Conservation (phyloP, 2,329 filamentous ascomycete species). For the Alternaria conjuncta region DNA sequence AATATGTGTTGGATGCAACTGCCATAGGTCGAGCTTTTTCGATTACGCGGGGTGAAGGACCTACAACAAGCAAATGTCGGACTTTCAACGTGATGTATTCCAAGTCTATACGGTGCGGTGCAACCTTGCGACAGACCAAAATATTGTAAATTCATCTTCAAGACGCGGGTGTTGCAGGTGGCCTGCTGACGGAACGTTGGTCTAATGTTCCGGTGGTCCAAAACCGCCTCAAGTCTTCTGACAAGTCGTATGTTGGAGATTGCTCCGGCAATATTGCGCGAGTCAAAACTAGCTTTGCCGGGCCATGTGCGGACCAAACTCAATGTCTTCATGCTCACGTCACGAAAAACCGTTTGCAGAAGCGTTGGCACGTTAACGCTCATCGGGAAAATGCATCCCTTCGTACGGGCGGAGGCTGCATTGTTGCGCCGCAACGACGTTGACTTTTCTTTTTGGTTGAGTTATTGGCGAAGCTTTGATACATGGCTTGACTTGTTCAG, state of each 20-base stretch:
- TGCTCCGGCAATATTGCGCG: slow-evolving; percentile 13
- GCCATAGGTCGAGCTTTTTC: background rate
- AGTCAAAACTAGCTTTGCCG: slow-evolving; percentile 17
- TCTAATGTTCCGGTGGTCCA: background rate
- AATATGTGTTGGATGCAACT: background rate
- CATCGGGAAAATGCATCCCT: background rate
- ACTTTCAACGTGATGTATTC: background rate
- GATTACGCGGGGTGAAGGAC: background rate
- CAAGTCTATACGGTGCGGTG: background rate
- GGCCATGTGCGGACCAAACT: slow-evolving; percentile 6
- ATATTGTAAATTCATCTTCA: background rate
- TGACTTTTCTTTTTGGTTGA: background rate
- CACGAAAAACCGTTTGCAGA: slow-evolving; percentile 15
- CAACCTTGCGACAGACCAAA: background rate
- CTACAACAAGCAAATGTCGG: background rate
- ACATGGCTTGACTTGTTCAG: background rate
- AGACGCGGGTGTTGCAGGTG: background rate
- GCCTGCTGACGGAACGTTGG: background rate
- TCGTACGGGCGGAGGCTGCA: background rate
- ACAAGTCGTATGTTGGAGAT: slow-evolving; percentile 4
- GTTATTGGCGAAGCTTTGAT: background rate
- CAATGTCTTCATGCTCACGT: slow-evolving; percentile 15
- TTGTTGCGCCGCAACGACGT: background rate
- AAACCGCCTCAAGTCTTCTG: background rate
- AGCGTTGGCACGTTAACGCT: slow-evolving; percentile 9